Percentiles rank a stretch among this genome's conserved stretches.
These are phyloP conservation scores for Leptographium radiaticola DNA, from an alignment of 2,329 filamentous ascomycete species.

Conservation along the genomic window DNA sequence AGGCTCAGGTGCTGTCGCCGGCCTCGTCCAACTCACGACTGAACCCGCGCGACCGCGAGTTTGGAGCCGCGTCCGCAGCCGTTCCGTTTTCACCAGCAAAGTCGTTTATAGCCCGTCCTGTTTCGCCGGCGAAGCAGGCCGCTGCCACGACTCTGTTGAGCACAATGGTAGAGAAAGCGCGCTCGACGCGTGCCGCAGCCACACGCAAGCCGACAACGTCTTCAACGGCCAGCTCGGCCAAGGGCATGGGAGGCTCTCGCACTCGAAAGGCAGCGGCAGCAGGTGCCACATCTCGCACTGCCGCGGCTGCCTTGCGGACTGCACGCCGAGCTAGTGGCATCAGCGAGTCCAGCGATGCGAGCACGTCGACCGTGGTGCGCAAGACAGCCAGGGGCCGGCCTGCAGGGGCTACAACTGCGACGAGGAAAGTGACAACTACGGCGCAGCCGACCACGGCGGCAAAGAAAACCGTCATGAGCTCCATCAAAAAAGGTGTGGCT, in stretches of 20 bases:
- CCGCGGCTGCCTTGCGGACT: constrained; percentile 27
- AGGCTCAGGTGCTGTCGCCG: constrained; percentile 61
- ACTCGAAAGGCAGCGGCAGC: constrained; percentile 17
- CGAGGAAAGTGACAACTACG: constrained; percentile 22
- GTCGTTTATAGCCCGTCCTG: constrained; percentile 41
- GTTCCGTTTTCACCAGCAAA: constrained; percentile 39
- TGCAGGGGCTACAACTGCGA: constrained; percentile 13
- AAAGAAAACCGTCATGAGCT: constrained; percentile 41
- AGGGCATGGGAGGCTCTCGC: constrained; percentile 19
- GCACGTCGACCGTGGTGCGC: constrained; percentile 51
- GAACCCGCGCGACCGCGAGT: constrained; percentile 33
- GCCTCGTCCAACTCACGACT: constrained; percentile 70
- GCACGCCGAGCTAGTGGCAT: constrained; percentile 41
- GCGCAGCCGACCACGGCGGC: constrained; percentile 22
- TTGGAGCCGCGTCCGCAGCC: constrained; percentile 15
- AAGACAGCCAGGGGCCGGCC: constrained; percentile 24
- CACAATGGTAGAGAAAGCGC: constrained; percentile 48
- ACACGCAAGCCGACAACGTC: constrained; percentile 30
- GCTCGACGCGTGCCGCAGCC: constrained; percentile 34
- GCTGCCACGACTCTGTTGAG: constrained; percentile 33
- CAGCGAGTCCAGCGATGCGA: constrained; percentile 52
- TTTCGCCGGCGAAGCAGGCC: constrained; percentile 48
- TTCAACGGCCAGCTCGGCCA: constrained; percentile 28
- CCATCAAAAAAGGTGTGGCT: constrained; percentile 38
- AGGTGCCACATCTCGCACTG: constrained; percentile 10